phyloP scores from a whole-genome alignment of 768 basidiomycete species.

The Lactifluus subvellereus region DNA sequence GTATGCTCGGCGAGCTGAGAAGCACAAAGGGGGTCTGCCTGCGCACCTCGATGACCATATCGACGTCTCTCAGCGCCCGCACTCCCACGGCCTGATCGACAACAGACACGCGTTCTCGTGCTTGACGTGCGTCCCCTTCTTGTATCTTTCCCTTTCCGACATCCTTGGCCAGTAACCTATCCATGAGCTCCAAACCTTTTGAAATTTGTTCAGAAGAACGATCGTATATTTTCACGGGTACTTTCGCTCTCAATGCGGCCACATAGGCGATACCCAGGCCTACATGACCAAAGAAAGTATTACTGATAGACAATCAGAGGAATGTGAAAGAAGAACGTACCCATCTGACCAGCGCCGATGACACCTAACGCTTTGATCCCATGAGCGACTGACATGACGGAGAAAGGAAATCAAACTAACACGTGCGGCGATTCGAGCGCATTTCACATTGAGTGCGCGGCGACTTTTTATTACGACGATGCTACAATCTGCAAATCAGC shows the following conservation, averaged over 20 bases:
- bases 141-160: conserved; percentile 75
- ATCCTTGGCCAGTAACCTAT: conserved; percentile 84
- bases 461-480: no score
- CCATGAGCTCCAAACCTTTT: conserved; percentile 67
- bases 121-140: conserved; percentile 64
- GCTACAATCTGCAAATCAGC: no score
- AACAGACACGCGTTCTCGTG: conserved; percentile 56
- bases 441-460: neutral
- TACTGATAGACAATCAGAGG: neutral
- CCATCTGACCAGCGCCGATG: conserved; percentile 80
- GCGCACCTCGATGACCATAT: conserved; percentile 85
- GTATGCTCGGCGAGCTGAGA: neutral
- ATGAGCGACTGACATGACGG: conserved; percentile 53
- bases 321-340: conserved; percentile 24
- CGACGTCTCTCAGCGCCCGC: conserved; percentile 65
- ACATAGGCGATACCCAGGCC: conserved; percentile 91
- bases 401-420: neutral
- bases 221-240: conserved; percentile 85
- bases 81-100: conserved; percentile 48
- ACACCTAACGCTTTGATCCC: conserved; percentile 73
- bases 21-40: neutral
- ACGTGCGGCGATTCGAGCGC: neutral
- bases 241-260: conserved; percentile 75
- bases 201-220: conserved; percentile 65
- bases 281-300: conserved; percentile 12